Percentiles rank a stretch among this genome's conserved stretches.
phyloP scores from a whole-genome alignment of 2,329 filamentous ascomycete species.

The Pestalotiopsis sp. region DNA sequence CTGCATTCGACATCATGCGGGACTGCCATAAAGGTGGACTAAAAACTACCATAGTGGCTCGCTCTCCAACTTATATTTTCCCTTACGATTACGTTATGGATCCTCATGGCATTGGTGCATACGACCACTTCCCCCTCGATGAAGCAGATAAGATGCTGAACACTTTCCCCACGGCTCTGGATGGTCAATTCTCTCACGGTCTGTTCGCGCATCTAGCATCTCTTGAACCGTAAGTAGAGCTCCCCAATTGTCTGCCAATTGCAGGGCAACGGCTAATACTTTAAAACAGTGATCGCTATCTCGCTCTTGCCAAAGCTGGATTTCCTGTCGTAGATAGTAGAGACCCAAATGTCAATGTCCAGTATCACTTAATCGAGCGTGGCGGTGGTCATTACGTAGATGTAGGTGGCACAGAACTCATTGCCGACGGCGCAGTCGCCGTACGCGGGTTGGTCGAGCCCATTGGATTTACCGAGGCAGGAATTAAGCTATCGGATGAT shows the following conservation, averaged over 20 bases:
- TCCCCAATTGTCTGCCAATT: not conserved
- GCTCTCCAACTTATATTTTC: slow-evolving; percentile 35
- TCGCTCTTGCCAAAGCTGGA: slow-evolving; percentile 29
- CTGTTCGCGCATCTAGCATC: slow-evolving; percentile 25
- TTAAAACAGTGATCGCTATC: slow-evolving; percentile 28
- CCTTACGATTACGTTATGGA: slow-evolving; percentile 30
- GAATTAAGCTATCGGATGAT: slow-evolving; percentile 30
- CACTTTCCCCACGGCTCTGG: slow-evolving; percentile 20
- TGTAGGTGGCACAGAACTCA: slow-evolving; percentile 32
- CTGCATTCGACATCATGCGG: slow-evolving; percentile 39
- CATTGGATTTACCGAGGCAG: slow-evolving; percentile 25
- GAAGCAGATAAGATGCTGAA: slow-evolving; percentile 23
- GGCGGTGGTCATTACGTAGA: slow-evolving; percentile 39
- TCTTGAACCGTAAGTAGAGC: slow-evolving; percentile 23
- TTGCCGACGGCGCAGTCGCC: slow-evolving; percentile 27
- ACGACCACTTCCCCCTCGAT: slow-evolving; percentile 23
- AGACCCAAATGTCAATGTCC: slow-evolving; percentile 24
- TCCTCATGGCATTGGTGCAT: slow-evolving; percentile 27
- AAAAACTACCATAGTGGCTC: slow-evolving; percentile 33
- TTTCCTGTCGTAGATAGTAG: slow-evolving; percentile 36
- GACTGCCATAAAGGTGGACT: slow-evolving; percentile 32
- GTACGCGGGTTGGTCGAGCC: slow-evolving; percentile 29
- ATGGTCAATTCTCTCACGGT: slow-evolving; percentile 17
- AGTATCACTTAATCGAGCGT: slow-evolving; percentile 34
- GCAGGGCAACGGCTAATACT: not conserved